Evolutionary conservation across 441 rosid species (phyloP).

Genomic region (Metrosideros polymorpha): DNA sequence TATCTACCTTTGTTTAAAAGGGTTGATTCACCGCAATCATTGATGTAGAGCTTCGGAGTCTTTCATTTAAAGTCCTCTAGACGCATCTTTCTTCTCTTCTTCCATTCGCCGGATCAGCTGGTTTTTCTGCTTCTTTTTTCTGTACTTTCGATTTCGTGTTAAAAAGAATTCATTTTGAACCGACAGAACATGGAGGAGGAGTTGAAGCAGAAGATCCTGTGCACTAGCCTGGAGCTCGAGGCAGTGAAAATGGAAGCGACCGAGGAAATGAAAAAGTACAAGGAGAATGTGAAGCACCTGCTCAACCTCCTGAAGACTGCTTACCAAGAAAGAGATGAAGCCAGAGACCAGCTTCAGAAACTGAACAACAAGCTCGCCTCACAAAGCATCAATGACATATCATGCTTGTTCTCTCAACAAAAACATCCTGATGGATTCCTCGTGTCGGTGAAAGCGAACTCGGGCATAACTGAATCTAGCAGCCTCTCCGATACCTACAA

Average conservation of each 20-base stretch:
- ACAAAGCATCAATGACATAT: conserved; percentile 6
- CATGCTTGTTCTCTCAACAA: neutral
- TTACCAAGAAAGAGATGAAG: conserved; percentile 75
- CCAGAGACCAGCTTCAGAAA: conserved; percentile 51
- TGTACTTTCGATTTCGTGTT: neutral
- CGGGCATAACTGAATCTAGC: conserved; percentile 79
- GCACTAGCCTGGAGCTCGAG: conserved; percentile 44
- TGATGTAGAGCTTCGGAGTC: neutral
- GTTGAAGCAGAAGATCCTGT: conserved; percentile 60
- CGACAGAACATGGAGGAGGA: conserved; percentile 59
- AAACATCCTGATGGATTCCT: conserved; percentile 9
- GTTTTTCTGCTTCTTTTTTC: neutral
- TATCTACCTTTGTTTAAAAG: neutral
- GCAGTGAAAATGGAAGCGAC: conserved; percentile 47
- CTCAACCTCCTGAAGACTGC: conserved; percentile 43
- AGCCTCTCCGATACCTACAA: conserved; percentile 39
- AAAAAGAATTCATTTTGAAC: neutral
- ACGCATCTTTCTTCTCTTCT: neutral
- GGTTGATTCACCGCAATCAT: neutral
- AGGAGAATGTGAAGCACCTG: conserved; percentile 35
- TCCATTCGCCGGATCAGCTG: neutral
- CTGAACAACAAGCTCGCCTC: conserved; percentile 31
- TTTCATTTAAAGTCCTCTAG: neutral
- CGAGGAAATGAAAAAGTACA: conserved; percentile 41
- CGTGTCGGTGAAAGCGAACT: conserved; percentile 39